phyloP scores from a whole-genome alignment of 2,329 filamentous ascomycete species.

The Sphaerulina musiva region DNA sequence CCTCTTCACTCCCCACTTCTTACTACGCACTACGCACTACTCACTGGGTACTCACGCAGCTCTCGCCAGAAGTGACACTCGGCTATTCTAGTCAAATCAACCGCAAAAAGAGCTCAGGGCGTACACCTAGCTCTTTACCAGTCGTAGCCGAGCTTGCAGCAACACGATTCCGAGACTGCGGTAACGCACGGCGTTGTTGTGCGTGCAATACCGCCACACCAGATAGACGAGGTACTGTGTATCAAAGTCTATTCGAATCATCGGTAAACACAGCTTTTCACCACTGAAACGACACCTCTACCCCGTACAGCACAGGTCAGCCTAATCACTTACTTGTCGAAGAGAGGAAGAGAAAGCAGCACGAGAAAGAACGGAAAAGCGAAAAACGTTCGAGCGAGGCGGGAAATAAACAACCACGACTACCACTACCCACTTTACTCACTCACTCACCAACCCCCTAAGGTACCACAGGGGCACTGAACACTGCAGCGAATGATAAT shows the following conservation, averaged over 20 bases:
- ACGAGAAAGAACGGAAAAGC: too few species aligned
- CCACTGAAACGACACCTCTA: not conserved
- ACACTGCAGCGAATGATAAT: too few species aligned
- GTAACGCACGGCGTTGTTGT: not conserved
- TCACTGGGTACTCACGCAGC: not conserved
- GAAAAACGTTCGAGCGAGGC: too few species aligned
- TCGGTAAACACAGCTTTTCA: not conserved
- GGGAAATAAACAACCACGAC: too few species aligned
- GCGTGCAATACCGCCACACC: not conserved
- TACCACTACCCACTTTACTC: too few species aligned
- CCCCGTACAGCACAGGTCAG: not conserved
- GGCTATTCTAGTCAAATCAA: not conserved
- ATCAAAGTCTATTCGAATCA: not conserved
- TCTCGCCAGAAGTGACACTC: not conserved
- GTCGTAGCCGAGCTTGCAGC: not conserved
- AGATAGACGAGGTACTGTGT: conserved; percentile 5
- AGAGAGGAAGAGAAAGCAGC: too few species aligned
- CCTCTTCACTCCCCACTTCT: too few species aligned
- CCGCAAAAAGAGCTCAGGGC: not conserved
- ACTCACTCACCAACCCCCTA: too few species aligned
- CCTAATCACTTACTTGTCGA: too few species aligned
- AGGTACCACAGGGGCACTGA: too few species aligned
- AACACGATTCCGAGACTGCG: not conserved
- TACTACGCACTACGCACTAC: too few species aligned
- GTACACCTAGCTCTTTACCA: not conserved